Evolutionary conservation across 305 asterid genomes (phyloP).

Genomic region (Plantago coronopus): DNA sequence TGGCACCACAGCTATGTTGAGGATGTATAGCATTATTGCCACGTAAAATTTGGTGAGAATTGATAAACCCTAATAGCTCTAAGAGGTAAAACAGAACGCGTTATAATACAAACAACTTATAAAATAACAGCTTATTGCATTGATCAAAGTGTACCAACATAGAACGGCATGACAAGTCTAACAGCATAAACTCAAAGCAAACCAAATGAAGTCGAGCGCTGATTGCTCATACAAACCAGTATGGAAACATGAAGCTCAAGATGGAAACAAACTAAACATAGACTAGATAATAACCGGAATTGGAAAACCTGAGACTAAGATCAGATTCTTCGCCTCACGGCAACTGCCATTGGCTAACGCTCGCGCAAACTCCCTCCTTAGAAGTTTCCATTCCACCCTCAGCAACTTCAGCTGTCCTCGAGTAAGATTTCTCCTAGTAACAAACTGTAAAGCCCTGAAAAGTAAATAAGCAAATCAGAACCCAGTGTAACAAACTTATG

Average conservation of each 20-base stretch:
- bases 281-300: conserved; percentile 34
- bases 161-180: conserved; percentile 20
- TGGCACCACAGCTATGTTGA: conserved; percentile 18
- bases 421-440: conserved; percentile 11
- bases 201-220: conserved; percentile 32
- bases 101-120: background rate
- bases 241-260: conserved; percentile 15
- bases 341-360: conserved; percentile 34
- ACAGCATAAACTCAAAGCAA: conserved; percentile 29
- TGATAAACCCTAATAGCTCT: conserved; percentile 21
- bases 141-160: conserved; percentile 17
- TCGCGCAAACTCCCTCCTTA: conserved; percentile 35
- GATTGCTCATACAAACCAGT: conserved; percentile 24
- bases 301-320: conserved; percentile 49
- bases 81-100: background rate
- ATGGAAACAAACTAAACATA: conserved; percentile 28
- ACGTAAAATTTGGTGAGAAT: conserved; percentile 18
- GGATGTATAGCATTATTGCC: conserved; percentile 21
- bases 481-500: background rate
- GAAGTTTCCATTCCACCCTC: conserved; percentile 22
- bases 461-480: conserved; percentile 8
- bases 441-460: conserved; percentile 27
- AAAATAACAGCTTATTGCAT: conserved; percentile 7
- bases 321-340: conserved; percentile 43
- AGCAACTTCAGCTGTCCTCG: conserved; percentile 1